Evolutionary conservation across 495 filamentous ascomycete genomes (phyloP), one percentile per base, ranked within the genome.

Genomic region (Daldinia concentrica): DNA sequence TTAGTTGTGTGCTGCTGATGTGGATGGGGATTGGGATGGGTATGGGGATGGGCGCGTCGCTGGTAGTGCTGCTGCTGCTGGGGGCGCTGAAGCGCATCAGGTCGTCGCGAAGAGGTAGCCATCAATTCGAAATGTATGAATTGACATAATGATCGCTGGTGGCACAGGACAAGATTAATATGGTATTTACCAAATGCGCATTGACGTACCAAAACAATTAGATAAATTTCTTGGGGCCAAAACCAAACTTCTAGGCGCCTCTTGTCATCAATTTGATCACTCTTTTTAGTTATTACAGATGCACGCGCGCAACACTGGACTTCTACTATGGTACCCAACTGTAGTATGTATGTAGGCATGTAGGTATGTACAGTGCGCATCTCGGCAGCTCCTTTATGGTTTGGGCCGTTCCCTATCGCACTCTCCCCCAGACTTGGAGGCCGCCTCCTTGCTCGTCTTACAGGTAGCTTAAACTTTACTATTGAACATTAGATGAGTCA

Each of bases 91-190:
- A 79, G 74, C 63, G 75, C 75, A 74, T 81, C 79, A 77, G 70
- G 57, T 75, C 74, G 77, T 74, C 79, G 73, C 65, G 78, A 75
- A 64, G 72, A 79, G 58, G 79, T 78, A 52, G 79, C 76, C 73
- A 78, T 76, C 45, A 77, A 72, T 73, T 30, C 59, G 64, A 30
- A 30, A 27, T 55, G 74, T 48, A 27, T 27, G 50, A 68, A 54
- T 67, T 68, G 62, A 41, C 63, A 69, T 64, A 39, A 57, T 75
- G 75, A 61, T 74, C 72, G 61, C 55, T 77, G 74, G 76, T 79
- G 52, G 34, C 76, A 77, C 78, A 72, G 64, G 60, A 34, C 36
- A 55, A 52, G 8, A 32, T 68, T 41, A 62, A 61, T 65, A 50
- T 69, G 39, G 48, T 64, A 66, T 73, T 73, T 56, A 27, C 12